A percentile compares a stretch with the other conserved stretches of the same genome.
phyloP scores from a whole-genome alignment of 164 flowering plant species.

The Dillenia turbinata region DNA sequence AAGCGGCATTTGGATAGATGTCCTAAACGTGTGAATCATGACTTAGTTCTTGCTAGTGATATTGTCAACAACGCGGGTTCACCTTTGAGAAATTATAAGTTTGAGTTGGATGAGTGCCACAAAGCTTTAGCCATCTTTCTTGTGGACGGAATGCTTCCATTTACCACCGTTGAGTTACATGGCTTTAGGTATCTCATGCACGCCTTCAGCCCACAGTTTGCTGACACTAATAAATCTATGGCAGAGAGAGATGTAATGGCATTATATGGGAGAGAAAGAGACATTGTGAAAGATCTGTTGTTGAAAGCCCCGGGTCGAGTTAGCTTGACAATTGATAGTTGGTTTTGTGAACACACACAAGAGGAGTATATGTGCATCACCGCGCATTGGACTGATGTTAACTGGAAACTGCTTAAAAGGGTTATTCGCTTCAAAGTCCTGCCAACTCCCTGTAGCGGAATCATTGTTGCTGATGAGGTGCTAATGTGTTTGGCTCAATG shows the following conservation, averaged over 20 bases:
- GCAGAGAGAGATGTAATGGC: slow-evolving; percentile 4
- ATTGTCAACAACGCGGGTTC: no score
- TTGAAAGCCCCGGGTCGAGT: slow-evolving; percentile 6
- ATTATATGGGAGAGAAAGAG: slow-evolving; percentile 7
- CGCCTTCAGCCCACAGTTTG: neutral
- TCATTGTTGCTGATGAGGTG: neutral
- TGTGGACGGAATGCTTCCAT: slow-evolving; percentile 8
- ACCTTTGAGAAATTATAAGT: neutral
- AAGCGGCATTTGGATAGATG: slow-evolving; percentile 12
- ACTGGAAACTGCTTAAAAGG: slow-evolving; percentile 9
- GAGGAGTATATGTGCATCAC: slow-evolving; percentile 9
- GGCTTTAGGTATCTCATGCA: slow-evolving; percentile 3
- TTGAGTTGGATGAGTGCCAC: slow-evolving; percentile 9
- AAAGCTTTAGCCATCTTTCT: slow-evolving; percentile 1
- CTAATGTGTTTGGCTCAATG: slow-evolving; percentile 7
- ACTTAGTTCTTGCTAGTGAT: neutral
- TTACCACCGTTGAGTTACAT: slow-evolving; percentile 7
- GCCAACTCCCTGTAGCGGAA: slow-evolving; percentile 4
- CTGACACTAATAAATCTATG: no score
- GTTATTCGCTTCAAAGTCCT: slow-evolving; percentile 4
- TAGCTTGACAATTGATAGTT: slow-evolving; percentile 3
- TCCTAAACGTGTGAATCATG: slow-evolving; percentile 3
- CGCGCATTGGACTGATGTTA: slow-evolving; percentile 7
- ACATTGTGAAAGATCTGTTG: slow-evolving; percentile 6
- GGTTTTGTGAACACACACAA: slow-evolving; percentile 2